Conservation (phyloP, 2,329 filamentous ascomycete species). For the Penicillium sp. region DNA sequence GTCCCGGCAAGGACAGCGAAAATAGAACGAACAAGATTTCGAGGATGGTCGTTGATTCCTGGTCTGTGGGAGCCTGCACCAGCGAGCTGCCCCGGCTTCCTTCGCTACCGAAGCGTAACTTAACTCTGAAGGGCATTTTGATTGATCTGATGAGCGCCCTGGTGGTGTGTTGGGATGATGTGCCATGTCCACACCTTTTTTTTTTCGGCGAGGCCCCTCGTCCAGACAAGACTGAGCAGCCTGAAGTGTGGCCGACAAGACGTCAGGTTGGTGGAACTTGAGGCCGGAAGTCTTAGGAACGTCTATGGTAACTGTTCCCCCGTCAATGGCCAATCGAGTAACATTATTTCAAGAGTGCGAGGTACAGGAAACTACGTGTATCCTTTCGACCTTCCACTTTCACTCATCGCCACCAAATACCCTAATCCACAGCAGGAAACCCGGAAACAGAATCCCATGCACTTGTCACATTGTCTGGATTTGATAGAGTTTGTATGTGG, state of each 20-base stretch:
- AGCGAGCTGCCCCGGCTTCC: constrained; percentile 9
- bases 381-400: constrained; percentile 8
- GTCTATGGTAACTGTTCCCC: too few relatives aligned
- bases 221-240: too few relatives aligned
- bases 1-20: too few relatives aligned
- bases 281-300: too few relatives aligned
- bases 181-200: too few relatives aligned
- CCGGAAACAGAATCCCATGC: constrained; percentile 1
- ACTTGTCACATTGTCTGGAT: constrained; percentile 6
- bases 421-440: too few relatives aligned
- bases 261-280: too few relatives aligned
- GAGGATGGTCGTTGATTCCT: constrained; percentile 11
- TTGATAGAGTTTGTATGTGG: constrained; percentile 6
- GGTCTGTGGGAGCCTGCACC: constrained; percentile 10
- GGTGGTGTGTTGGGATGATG: too few relatives aligned
- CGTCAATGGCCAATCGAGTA: too few relatives aligned
- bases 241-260: too few relatives aligned
- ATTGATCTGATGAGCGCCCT: neutral
- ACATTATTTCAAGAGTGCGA: too few relatives aligned
- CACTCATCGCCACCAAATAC: constrained; percentile 10
- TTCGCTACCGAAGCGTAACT: neutral
- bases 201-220: too few relatives aligned
- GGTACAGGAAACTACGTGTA: neutral
- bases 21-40: constrained; percentile 9
- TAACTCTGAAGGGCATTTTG: neutral